These are phyloP conservation scores for Myxozyma vanderwaltii DNA, from an alignment of 805 yeast genomes.

Conservation along the genomic window DNA sequence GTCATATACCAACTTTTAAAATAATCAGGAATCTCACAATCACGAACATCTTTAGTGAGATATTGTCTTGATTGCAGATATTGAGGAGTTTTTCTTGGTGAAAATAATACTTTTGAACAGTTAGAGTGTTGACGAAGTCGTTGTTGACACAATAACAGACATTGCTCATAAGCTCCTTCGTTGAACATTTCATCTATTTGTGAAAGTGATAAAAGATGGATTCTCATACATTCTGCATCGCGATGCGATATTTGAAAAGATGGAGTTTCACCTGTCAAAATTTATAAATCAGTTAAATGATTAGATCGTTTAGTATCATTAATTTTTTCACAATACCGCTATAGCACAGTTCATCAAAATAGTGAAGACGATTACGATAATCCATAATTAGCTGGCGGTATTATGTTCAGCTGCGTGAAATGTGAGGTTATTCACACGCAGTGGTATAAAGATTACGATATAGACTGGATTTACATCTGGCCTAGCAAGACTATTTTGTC, in stretches of 20 bases:
- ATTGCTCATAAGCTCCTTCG: background rate
- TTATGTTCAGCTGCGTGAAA: background rate
- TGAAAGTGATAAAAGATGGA: constrained; percentile 10
- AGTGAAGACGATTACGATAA: constrained; percentile 15
- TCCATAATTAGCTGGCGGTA: constrained; percentile 8
- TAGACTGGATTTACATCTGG: background rate
- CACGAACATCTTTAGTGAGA: constrained; percentile 4
- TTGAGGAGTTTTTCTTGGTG: constrained; percentile 15
- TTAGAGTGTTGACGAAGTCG: constrained; percentile 1
- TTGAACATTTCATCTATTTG: constrained; percentile 2
- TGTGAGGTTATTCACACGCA: background rate
- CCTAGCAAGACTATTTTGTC: background rate
- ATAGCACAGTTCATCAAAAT: background rate
- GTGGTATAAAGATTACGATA: background rate
- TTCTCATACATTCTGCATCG: constrained; percentile 4
- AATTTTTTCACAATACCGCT: background rate
- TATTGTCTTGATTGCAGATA: constrained; percentile 1
- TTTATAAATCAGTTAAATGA: background rate
- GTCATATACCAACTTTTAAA: constrained; percentile 20
- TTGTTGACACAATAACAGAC: constrained; percentile 20
- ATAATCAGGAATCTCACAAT: constrained; percentile 21
- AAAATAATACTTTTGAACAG: background rate
- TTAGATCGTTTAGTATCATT: too few relatives aligned
- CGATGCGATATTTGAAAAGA: background rate
- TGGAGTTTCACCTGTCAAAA: too few relatives aligned